Conservation (phyloP, 2,329 filamentous ascomycete species). For the Hyphodiscus sp. region DNA sequence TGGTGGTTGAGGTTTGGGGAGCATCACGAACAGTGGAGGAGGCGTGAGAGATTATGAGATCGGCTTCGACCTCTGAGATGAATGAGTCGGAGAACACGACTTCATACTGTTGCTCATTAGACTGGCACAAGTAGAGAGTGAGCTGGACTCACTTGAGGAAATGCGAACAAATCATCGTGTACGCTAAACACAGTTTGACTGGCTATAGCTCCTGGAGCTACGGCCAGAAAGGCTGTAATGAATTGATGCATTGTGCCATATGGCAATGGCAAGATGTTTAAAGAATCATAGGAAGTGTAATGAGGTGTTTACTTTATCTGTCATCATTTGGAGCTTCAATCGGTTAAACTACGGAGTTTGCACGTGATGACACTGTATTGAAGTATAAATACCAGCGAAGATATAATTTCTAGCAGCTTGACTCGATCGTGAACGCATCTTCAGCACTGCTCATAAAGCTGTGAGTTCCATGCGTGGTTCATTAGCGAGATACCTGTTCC, state of each 20-base stretch:
- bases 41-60: constrained; percentile 36
- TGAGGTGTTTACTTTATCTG: constrained; percentile 3
- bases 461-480: too few relatives aligned
- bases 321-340: constrained; percentile 5
- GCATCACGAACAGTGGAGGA: constrained; percentile 19
- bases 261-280: constrained; percentile 17
- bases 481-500: too few relatives aligned
- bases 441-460: too few relatives aligned
- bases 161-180: constrained; percentile 65
- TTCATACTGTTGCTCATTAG: constrained; percentile 47
- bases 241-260: constrained; percentile 29
- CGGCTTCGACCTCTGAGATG: constrained; percentile 51
- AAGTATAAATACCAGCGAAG: too few relatives aligned
- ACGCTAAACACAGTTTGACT: constrained; percentile 60
- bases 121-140: constrained; percentile 1
- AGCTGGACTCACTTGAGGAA: constrained; percentile 52
- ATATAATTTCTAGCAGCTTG: too few relatives aligned
- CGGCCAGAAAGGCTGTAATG: constrained; percentile 24
- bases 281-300: constrained; percentile 6
- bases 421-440: too few relatives aligned
- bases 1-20: constrained; percentile 18
- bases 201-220: constrained; percentile 36
- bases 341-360: not conserved
- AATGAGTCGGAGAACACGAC: constrained; percentile 56
- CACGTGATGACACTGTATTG: not conserved